phyloP scores from a whole-genome alignment of 176 grass and related monocot species.

The Oryza officinalis region DNA sequence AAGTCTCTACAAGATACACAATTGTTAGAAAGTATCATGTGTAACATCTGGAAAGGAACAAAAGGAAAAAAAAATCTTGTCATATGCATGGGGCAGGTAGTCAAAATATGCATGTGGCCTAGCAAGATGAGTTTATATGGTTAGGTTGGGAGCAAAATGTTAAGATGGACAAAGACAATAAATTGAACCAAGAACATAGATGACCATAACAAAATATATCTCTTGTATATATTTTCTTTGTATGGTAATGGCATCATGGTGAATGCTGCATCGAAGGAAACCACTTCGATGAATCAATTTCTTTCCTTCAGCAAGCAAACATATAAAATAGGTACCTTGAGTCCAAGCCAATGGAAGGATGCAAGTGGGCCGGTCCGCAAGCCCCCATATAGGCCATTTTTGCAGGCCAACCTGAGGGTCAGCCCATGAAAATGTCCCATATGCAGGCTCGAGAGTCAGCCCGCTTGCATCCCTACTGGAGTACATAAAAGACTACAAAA shows the following conservation, averaged over 20 bases:
- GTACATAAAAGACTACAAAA: neutral
- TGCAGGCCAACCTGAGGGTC: too few relatives aligned
- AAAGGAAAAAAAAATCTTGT: neutral
- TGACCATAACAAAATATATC: neutral
- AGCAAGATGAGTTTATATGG: neutral
- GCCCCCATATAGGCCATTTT: too few relatives aligned
- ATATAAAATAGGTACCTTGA: neutral
- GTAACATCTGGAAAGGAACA: neutral
- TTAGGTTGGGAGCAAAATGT: neutral
- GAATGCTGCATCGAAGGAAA: neutral
- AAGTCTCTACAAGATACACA: slow-evolving; percentile 57
- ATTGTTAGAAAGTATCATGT: neutral
- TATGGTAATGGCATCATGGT: neutral
- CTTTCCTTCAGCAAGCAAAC: slow-evolving; percentile 5
- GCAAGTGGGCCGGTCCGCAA: too few relatives aligned
- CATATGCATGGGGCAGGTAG: neutral
- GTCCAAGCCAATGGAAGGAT: neutral
- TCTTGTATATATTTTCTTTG: neutral
- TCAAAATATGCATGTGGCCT: neutral
- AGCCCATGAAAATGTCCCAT: too few relatives aligned
- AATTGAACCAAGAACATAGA: neutral
- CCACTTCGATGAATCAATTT: neutral
- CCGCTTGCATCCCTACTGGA: neutral
- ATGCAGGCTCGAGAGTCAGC: too few relatives aligned
- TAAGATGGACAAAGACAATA: neutral